Conservation (phyloP, 2,329 filamentous ascomycete genomes). For the Colletotrichum acutatum region DNA sequence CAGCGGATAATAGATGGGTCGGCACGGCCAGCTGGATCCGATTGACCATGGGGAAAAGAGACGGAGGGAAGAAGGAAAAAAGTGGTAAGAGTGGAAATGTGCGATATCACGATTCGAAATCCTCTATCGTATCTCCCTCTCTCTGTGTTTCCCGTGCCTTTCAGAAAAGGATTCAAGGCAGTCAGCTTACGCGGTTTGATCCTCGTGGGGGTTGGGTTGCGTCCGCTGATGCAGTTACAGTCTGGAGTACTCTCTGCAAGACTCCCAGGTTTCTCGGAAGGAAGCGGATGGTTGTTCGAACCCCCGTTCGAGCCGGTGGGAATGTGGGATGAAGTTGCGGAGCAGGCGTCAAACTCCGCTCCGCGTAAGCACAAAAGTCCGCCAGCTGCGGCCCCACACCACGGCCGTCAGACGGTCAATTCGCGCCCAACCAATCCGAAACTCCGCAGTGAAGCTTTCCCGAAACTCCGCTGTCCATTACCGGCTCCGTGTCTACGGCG, state of each 20-base stretch:
- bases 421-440: conserved; percentile 21
- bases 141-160: not conserved
- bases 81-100: not conserved
- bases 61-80: not conserved
- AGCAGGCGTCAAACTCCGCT: conserved; percentile 23
- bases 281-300: not conserved
- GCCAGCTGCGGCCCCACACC: conserved; percentile 27
- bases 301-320: not conserved
- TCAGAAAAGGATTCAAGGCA: not conserved
- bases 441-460: conserved; percentile 9
- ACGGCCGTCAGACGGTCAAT: not conserved
- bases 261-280: not conserved
- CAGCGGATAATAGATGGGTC: not conserved
- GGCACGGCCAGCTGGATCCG: not conserved
- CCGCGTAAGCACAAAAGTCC: conserved; percentile 22
- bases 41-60: not conserved
- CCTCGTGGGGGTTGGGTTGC: not conserved
- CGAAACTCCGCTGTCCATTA: not conserved
- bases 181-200: not conserved
- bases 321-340: conserved; percentile 10
- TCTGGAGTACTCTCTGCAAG: not conserved
- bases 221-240: not conserved
- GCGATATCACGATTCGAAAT: not conserved
- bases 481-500: not conserved
- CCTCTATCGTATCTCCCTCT: not conserved